Evolutionary conservation across 306 rosid genomes (phyloP).

Genomic region (Comarum palustre): DNA sequence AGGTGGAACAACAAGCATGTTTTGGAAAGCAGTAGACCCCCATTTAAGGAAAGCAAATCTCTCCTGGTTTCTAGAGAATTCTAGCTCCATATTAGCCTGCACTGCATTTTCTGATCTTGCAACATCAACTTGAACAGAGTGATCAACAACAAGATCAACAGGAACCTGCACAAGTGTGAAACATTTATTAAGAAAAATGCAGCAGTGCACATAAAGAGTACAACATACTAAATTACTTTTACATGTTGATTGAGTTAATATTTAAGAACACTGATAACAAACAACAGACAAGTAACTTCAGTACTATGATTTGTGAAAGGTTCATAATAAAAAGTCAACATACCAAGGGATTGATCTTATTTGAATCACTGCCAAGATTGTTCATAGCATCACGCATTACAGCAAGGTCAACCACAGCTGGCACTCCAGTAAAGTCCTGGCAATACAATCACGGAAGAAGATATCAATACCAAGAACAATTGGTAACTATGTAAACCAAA

Average conservation of each 20-base stretch:
- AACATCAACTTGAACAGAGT: slow-evolving; percentile 92
- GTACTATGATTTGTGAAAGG: not conserved
- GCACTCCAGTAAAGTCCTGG: slow-evolving; percentile 96
- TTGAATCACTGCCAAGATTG: slow-evolving; percentile 83
- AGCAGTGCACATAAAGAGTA: not conserved
- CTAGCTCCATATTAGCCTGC: slow-evolving; percentile 90
- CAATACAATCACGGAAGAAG: slow-evolving; percentile 11
- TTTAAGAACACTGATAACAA: not conserved
- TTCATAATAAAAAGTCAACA: slow-evolving; percentile 9
- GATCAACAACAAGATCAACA: slow-evolving; percentile 91
- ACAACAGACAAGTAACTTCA: not conserved
- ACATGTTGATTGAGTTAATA: slow-evolving; percentile 4
- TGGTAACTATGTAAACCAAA: not conserved
- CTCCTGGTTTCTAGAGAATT: slow-evolving; percentile 82
- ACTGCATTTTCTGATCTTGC: slow-evolving; percentile 80
- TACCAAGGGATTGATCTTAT: slow-evolving; percentile 93
- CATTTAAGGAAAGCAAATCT: slow-evolving; percentile 92
- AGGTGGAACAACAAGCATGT: slow-evolving; percentile 96
- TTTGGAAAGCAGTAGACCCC: slow-evolving; percentile 87
- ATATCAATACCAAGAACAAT: not conserved
- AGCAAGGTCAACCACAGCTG: slow-evolving; percentile 90
- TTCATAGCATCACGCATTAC: slow-evolving; percentile 98
- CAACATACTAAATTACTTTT: not conserved
- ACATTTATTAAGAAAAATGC: slow-evolving; percentile 16
- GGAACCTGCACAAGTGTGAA: slow-evolving; percentile 58